Percentiles rank a stretch among this genome's conserved stretches.
Evolutionary conservation across 2,329 filamentous ascomycete species (phyloP).

Genomic region (Fusarium sp.): DNA sequence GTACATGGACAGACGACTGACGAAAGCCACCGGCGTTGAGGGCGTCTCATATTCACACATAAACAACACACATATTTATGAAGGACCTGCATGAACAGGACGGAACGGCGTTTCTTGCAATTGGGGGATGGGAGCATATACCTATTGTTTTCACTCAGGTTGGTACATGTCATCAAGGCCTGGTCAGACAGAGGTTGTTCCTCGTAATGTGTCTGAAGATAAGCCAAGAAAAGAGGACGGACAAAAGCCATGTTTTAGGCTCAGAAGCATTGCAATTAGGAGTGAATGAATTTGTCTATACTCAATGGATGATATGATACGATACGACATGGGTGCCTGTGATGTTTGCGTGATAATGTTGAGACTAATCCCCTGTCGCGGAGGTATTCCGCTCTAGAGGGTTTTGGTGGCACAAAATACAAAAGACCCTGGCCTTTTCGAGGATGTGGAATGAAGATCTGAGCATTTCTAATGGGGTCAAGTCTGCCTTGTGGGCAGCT

Average conservation of each 20-base stretch:
- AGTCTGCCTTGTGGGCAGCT: slow-evolving; percentile 6
- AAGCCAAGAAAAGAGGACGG: slow-evolving; percentile 21
- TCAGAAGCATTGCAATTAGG: slow-evolving; percentile 20
- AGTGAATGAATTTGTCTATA: slow-evolving; percentile 31
- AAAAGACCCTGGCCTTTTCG: slow-evolving; percentile 2
- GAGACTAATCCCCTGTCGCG: not conserved
- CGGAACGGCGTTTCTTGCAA: slow-evolving; percentile 46
- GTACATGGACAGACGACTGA: slow-evolving; percentile 35
- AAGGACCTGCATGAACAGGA: slow-evolving; percentile 46
- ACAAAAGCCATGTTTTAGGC: slow-evolving; percentile 38
- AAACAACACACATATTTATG: slow-evolving; percentile 43
- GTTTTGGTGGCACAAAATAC: not conserved
- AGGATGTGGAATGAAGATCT: slow-evolving; percentile 6
- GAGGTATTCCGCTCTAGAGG: slow-evolving; percentile 8
- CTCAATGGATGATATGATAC: not conserved
- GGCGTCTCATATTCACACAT: slow-evolving; percentile 43
- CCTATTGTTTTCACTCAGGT: slow-evolving; percentile 46
- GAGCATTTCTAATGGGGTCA: slow-evolving; percentile 4
- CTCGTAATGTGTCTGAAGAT: slow-evolving; percentile 13
- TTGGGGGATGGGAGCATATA: slow-evolving; percentile 46
- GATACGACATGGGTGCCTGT: not conserved
- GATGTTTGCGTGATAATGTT: not conserved
- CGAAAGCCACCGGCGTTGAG: slow-evolving; percentile 45
- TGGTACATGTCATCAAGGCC: slow-evolving; percentile 24
- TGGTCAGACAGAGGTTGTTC: slow-evolving; percentile 6